Base-by-base conservation (phyloP, 495 filamentous ascomycete species). In the Penicillium robsamsonii region DNA sequence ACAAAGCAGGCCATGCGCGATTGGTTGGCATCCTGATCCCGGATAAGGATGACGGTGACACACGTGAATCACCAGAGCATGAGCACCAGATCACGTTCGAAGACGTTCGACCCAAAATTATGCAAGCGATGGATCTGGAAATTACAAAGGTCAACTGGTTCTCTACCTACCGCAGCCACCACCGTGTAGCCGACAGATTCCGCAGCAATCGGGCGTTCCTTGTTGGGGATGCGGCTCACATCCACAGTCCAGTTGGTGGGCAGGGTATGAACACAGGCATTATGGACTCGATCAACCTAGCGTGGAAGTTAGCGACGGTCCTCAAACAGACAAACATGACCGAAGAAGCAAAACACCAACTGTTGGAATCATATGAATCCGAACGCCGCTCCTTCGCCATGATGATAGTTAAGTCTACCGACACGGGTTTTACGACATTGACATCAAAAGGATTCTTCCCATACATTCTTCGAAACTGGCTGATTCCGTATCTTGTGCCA, bases 221-320 rank as follows among this genome's bases (percentile, higher is more conserved):
- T 30, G 66, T 69, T 20, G 72, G 72, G 0, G 72, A 75, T 46
- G 80, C 83, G 5, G 81, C 80, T 4, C 84, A 87, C 57, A 81
- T 79, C 29, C 80, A 84, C 60, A 79, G 75, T 33, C 81, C 82
- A 0, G 76, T 74, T 0, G 82, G 80, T 0, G 83, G 79, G 1
- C 82, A 83, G 50, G 84, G 84, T 3, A 79, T 86, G 75, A 87
- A 87, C 59, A 79, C 79, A 0, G 82, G 84, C 0, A 80, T 86
- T 25, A 76, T 80, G 38, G 83, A 86, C 49, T 73, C 81, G 0
- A 70, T 84, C 35, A 84, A 85, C 49, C 71, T 86, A 0, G 79
- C 75, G 9, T 87, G 84, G 84, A 81, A 80, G 46, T 51, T 80
- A 1, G 64, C 72, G 4, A 74, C 76, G 17, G 78, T 81, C 6